Conservation (phyloP, 352 stramenopile species). For the Globisporangium megalacanthum region DNA sequence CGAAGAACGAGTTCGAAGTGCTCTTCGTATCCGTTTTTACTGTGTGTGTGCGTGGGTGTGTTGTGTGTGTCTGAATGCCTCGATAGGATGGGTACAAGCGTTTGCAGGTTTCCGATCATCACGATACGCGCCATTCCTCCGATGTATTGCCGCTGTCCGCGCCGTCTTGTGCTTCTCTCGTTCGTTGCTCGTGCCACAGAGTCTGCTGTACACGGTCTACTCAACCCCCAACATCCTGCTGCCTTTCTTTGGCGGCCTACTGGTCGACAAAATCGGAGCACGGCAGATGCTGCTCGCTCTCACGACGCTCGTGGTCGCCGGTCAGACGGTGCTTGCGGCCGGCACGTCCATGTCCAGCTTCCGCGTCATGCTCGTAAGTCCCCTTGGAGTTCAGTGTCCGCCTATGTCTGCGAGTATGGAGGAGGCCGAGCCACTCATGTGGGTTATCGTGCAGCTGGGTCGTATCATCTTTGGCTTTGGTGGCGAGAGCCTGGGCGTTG, state of each 20-base stretch:
- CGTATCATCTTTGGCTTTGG: slow-evolving; percentile 81
- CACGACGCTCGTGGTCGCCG: slow-evolving; percentile 41
- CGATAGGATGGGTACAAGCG: too few relatives aligned
- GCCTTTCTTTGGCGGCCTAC: slow-evolving; percentile 74
- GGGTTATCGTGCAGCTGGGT: slow-evolving; percentile 39
- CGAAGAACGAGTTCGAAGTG: slow-evolving; percentile 31
- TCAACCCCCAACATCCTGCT: slow-evolving; percentile 80
- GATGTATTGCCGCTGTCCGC: too few relatives aligned
- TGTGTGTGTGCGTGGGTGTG: neutral
- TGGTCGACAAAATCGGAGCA: slow-evolving; percentile 70
- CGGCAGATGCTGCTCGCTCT: slow-evolving; percentile 61
- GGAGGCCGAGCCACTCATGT: too few relatives aligned
- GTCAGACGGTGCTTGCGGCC: slow-evolving; percentile 68
- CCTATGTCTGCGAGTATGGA: too few relatives aligned
- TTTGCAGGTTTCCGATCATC: slow-evolving; percentile 8
- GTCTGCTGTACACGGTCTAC: slow-evolving; percentile 84
- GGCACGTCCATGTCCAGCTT: slow-evolving; percentile 39
- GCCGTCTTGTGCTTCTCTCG: neutral
- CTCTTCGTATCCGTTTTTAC: slow-evolving; percentile 34
- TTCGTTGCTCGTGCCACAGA: slow-evolving; percentile 25
- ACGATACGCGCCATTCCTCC: neutral
- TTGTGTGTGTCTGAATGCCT: too few relatives aligned
- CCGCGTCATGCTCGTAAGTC: slow-evolving; percentile 35
- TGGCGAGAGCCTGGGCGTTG: slow-evolving; percentile 75
- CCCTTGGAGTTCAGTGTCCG: neutral